These are phyloP conservation scores for Gamsiella multidivaricata DNA, from an alignment of 192 early-diverging fungal species.

Conservation along the genomic window DNA sequence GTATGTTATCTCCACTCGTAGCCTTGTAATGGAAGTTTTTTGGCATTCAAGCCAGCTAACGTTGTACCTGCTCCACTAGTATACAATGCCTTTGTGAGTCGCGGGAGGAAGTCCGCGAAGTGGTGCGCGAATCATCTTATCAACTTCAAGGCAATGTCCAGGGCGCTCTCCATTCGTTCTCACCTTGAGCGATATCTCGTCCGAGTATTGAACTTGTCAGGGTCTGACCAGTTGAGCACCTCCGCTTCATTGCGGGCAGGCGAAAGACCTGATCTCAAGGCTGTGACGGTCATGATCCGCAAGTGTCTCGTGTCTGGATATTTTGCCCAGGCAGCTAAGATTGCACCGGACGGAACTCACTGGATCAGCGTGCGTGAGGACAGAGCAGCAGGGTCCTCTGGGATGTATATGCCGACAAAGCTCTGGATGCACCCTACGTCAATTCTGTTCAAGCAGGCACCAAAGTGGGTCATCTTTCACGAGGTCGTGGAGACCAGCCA, in stretches of 20 bases:
- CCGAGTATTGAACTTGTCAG: constrained; percentile 32
- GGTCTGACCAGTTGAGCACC: constrained; percentile 40
- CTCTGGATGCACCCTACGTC: constrained; percentile 88
- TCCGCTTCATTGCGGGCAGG: constrained; percentile 54
- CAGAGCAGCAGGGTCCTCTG: neutral
- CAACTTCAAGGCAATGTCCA: constrained; percentile 81
- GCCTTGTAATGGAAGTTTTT: too few relatives aligned
- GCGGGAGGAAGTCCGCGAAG: constrained; percentile 61
- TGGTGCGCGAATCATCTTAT: constrained; percentile 91
- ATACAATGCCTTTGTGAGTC: constrained; percentile 76
- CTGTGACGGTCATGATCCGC: constrained; percentile 46
- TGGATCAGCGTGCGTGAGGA: constrained; percentile 68
- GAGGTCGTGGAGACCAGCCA: constrained; percentile 91
- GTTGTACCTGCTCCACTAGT: constrained; percentile 64
- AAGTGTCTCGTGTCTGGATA: constrained; percentile 80
- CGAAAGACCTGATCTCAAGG: constrained; percentile 21
- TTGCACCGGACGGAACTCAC: constrained; percentile 75
- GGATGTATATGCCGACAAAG: constrained; percentile 6
- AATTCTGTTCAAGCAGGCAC: constrained; percentile 88
- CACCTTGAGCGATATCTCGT: constrained; percentile 84
- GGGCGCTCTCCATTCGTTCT: constrained; percentile 86
- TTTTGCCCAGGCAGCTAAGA: constrained; percentile 80
- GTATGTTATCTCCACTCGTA: constrained; percentile 20
- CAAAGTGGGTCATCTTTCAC: constrained; percentile 96
- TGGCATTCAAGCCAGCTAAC: too few relatives aligned